Conservation (phyloP, 2,329 filamentous ascomycete species). For the Fusarium sororula region DNA sequence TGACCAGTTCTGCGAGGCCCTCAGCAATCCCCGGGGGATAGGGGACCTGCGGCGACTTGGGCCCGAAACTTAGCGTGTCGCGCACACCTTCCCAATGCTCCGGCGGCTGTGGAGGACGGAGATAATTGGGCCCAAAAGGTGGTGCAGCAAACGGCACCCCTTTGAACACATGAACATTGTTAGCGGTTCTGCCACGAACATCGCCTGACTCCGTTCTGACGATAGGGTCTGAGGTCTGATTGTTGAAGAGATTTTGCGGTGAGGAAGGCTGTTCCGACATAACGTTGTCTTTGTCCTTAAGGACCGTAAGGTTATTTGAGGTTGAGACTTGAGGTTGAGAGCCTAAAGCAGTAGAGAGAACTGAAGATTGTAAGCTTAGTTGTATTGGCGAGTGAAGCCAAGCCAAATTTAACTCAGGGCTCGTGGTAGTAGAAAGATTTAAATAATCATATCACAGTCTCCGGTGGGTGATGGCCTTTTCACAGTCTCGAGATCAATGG, state of each 20-base stretch:
- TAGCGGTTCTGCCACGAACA: not conserved
- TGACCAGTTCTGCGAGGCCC: not conserved
- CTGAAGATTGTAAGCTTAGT: fast-evolving
- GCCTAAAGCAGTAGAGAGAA: fast-evolving
- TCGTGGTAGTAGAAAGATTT: fast-evolving
- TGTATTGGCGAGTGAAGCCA: fast-evolving
- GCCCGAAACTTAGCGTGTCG: not conserved
- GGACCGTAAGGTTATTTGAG: fast-evolving
- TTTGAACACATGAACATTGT: not conserved
- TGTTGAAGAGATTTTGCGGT: not conserved
- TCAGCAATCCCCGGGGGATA: not conserved
- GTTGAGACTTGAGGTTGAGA: not conserved
- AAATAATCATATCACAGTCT: not conserved
- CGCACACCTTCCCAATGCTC: not conserved
- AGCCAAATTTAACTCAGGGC: no score
- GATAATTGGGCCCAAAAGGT: not conserved
- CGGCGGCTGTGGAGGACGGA: not conserved
- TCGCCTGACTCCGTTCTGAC: not conserved
- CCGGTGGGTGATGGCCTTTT: no score
- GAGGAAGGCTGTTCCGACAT: not conserved
- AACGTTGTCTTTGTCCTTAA: not conserved
- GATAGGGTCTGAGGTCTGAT: not conserved
- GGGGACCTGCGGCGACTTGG: not conserved
- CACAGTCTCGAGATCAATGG: not conserved
- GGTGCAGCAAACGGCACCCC: not conserved